A percentile compares a stretch with the other conserved stretches of the same genome.
Conservation (phyloP, 139 green algal genomes). For the Chlamydomonas sp. region DNA sequence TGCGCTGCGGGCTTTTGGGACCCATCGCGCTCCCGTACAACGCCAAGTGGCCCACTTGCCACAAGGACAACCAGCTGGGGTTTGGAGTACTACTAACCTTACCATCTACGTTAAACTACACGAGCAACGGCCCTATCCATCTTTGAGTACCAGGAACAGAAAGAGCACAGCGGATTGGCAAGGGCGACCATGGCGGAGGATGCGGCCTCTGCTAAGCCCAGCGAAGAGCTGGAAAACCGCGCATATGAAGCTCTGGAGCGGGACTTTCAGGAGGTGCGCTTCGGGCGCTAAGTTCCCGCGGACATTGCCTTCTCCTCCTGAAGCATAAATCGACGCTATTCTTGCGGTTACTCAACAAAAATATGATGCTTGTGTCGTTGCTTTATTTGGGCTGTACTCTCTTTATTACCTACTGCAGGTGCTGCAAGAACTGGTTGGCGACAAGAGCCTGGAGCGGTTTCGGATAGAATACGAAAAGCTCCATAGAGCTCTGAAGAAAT, state of each 20-base stretch:
- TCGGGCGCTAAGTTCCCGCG: conserved; percentile 22
- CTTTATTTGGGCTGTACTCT: not conserved
- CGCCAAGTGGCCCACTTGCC: too few species aligned
- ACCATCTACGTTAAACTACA: too few species aligned
- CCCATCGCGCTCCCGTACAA: too few species aligned
- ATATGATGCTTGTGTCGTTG: not conserved
- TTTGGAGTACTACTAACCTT: too few species aligned
- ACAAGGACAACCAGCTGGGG: too few species aligned
- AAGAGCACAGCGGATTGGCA: not conserved
- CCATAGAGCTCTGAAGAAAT: conserved; percentile 85
- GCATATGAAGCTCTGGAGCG: conserved; percentile 66
- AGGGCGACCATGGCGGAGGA: conserved; percentile 36
- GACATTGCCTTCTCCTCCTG: not conserved
- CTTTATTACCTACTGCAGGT: conserved; percentile 63
- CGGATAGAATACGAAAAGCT: conserved; percentile 93
- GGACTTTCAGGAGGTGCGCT: conserved; percentile 71
- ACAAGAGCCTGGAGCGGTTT: conserved; percentile 84
- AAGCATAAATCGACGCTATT: not conserved
- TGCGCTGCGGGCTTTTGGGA: too few species aligned
- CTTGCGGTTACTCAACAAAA: not conserved
- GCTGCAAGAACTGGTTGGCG: conserved; percentile 79
- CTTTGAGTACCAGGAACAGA: not conserved
- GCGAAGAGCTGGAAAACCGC: conserved; percentile 40
- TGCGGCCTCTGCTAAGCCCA: not conserved
- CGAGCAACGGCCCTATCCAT: too few species aligned